A percentile compares a stretch with the other conserved stretches of the same genome.
These are phyloP conservation scores for Pulveroboletus frians DNA, from an alignment of 768 basidiomycete genomes.

Conservation along the genomic window DNA sequence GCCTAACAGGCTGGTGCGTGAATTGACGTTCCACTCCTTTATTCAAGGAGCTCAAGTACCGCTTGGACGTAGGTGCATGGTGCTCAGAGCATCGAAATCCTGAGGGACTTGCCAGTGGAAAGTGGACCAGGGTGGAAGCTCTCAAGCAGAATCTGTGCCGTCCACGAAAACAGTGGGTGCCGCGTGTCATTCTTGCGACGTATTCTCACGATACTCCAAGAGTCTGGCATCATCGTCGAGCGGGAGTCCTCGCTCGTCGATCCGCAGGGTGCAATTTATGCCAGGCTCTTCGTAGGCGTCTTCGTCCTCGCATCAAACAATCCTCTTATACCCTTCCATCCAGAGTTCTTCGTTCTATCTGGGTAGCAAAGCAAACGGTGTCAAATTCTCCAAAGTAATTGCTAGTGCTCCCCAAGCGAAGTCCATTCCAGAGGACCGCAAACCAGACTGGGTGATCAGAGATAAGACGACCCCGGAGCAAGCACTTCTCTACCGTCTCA, in stretches of 20 bases:
- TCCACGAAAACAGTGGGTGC: conserved; percentile 76
- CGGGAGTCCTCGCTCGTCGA: conserved; percentile 60
- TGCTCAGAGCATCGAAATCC: conserved; percentile 71
- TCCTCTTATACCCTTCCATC: background rate
- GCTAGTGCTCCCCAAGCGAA: conserved; percentile 58
- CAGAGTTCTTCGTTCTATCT: conserved; percentile 66
- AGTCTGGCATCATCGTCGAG: conserved; percentile 71
- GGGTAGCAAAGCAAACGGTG: conserved; percentile 59
- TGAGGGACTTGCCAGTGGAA: conserved; percentile 70
- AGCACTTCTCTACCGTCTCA: conserved; percentile 66
- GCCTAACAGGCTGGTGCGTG: conserved; percentile 61
- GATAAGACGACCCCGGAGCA: conserved; percentile 64
- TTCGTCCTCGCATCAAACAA: background rate
- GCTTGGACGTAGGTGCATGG: conserved; percentile 58
- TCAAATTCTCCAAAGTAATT: conserved; percentile 58
- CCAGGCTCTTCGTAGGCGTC: conserved; percentile 53
- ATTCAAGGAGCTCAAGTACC: background rate
- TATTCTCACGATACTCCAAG: conserved; percentile 31
- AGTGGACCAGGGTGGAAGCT: conserved; percentile 79
- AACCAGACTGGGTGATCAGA: conserved; percentile 54
- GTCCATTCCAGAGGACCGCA: conserved; percentile 53
- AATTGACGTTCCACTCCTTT: background rate
- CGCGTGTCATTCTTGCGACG: background rate
- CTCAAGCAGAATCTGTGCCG: conserved; percentile 57
- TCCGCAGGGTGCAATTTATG: conserved; percentile 52